These are phyloP conservation scores for Leishmania mexicana DNA, from an alignment of 208 protist species.

Conservation along the genomic window DNA sequence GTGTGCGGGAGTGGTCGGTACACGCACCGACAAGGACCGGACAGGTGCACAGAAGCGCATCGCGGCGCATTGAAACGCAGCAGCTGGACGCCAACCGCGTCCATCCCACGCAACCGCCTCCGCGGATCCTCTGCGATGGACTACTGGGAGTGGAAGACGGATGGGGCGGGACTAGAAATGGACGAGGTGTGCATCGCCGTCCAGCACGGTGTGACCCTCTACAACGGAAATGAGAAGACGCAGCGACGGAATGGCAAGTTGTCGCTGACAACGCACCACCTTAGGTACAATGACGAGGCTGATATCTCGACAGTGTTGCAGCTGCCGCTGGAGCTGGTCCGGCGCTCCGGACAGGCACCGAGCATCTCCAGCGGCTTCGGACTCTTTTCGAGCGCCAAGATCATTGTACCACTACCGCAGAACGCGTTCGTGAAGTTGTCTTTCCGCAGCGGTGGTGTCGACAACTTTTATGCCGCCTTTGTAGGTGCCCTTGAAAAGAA, in stretches of 20 bases:
- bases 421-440: slow-evolving; percentile 50
- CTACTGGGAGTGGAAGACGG: slow-evolving; percentile 49
- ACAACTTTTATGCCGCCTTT: slow-evolving; percentile 50
- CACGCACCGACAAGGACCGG: neutral
- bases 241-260: slow-evolving; percentile 65
- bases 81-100: neutral
- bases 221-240: slow-evolving; percentile 59
- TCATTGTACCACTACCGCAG: slow-evolving; percentile 58
- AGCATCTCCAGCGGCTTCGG: slow-evolving; percentile 37
- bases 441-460: slow-evolving; percentile 64
- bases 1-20: neutral
- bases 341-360: slow-evolving; percentile 32
- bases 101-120: neutral
- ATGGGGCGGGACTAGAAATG: slow-evolving; percentile 20
- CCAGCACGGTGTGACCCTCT: slow-evolving; percentile 49
- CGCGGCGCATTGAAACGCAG: neutral
- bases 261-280: slow-evolving; percentile 62
- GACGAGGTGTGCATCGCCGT: slow-evolving; percentile 65
- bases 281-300: slow-evolving; percentile 55
- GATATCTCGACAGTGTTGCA: slow-evolving; percentile 35
- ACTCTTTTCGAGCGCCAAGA: slow-evolving; percentile 61
- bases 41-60: neutral
- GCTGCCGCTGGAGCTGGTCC: slow-evolving; percentile 54
- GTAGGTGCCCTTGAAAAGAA: slow-evolving; percentile 43
- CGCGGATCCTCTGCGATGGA: slow-evolving; percentile 36